Conservation (phyloP, 345 rosid species). For the Schrenkiella parvula region DNA sequence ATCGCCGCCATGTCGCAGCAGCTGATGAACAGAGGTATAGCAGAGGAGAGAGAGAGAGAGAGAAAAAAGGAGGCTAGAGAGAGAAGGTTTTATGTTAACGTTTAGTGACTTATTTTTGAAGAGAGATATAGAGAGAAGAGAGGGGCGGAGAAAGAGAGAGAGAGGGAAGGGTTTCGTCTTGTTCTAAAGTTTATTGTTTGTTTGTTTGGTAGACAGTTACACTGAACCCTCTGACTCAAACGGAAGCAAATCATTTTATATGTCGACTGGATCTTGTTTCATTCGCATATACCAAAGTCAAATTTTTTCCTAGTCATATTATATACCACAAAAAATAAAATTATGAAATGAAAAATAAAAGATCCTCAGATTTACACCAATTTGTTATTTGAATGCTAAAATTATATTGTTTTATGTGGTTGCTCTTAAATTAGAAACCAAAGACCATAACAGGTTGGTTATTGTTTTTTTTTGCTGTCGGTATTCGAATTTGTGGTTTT, state of each 20-base stretch:
- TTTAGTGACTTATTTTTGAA: neutral
- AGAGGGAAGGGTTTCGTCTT: constrained; percentile 14
- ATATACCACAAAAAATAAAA: neutral
- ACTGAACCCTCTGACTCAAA: constrained; percentile 29
- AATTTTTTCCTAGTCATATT: neutral
- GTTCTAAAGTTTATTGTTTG: neutral
- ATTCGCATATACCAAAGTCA: constrained; percentile 7
- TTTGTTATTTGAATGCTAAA: neutral
- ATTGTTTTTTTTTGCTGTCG: neutral
- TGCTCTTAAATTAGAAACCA: neutral
- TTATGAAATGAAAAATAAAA: neutral
- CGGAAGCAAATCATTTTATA: neutral
- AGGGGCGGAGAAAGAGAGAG: constrained; percentile 25
- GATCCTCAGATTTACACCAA: neutral
- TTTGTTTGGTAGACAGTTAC: constrained; percentile 28
- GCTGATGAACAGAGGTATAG: constrained; percentile 19
- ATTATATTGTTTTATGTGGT: neutral
- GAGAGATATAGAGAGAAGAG: neutral
- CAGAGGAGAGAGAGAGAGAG: constrained; percentile 22
- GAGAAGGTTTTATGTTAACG: neutral
- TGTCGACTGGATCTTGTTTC: neutral
- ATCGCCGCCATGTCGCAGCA: constrained; percentile 30
- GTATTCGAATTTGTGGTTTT: neutral
- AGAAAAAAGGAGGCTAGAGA: neutral
- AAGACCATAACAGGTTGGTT: neutral